Base-by-base conservation (phyloP, 805 yeast genomes). In the Blastobotrys americana region DNA sequence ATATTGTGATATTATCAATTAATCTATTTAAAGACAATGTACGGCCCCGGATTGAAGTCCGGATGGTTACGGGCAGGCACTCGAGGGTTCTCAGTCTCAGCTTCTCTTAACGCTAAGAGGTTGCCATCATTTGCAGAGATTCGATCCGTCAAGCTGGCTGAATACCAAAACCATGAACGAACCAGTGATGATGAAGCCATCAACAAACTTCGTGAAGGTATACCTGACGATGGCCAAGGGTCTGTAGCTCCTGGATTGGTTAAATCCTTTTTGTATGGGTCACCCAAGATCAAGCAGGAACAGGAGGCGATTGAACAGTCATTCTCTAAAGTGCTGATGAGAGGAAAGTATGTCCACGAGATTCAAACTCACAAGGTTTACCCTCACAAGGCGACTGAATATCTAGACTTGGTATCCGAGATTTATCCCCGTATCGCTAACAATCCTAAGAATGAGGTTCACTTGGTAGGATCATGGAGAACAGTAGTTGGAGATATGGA, bases 271-370 rank as follows among this genome's bases (percentile, higher is more conserved):
- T 51, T 67, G 43, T 67, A 60, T 45, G 72, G 72, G n/a, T 59
- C 67, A 3, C 56, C 56, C 21, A 51, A 58, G 34, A 58, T 63
- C 37, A 57, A 61, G 44, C 46, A 51, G 31, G 70, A 65, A 46
- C 64, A 57, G 28, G 59, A 58, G 41, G 56, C 56, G 38, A 50
- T 60, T 46, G 68, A 64, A 47, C 52, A 51, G 48, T 59, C 64
- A 33, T 63, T 61, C 47, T 60, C 66, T 22, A 53, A 57, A 48
- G 57, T 54, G 39, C 53, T 68, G 42, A 58, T 58, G 59, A 58
- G 71, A 6, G 72, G 72, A 35, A 63, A 67, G 49, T 64, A 63
- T 50, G 72, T 68, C 15, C 73, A 68, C 46, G 72, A 68, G 50
- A 50, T 68, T 33, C 57, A 55, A 16, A 49, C 58, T 23, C 72